Evolutionary conservation across 2,329 filamentous ascomycete species (phyloP).

Genomic region (Ascochyta clinopodiicola): DNA sequence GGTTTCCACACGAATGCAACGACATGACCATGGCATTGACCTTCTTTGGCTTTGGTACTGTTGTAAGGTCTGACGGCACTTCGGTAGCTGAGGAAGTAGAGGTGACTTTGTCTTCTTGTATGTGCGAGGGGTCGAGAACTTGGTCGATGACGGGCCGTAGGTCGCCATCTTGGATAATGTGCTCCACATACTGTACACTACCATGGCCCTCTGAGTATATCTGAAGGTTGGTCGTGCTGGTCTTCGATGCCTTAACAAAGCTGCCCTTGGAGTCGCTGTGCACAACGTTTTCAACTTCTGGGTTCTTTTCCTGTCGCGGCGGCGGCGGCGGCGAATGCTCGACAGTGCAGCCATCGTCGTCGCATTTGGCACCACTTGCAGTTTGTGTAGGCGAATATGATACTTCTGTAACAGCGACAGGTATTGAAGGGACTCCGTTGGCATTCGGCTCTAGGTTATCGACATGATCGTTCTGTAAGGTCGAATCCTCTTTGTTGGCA

Average conservation of each 20-base stretch:
- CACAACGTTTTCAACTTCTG: background rate
- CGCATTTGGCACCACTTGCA: constrained; percentile 10
- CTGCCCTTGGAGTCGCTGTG: constrained; percentile 13
- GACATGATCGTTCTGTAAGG: background rate
- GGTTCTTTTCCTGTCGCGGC: background rate
- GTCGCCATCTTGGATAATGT: constrained; percentile 75
- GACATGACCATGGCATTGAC: constrained; percentile 82
- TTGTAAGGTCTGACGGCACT: constrained; percentile 33
- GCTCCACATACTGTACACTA: constrained; percentile 78
- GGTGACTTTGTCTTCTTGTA: constrained; percentile 35
- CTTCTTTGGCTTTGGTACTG: constrained; percentile 39
- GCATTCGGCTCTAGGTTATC: background rate
- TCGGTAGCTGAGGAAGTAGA: constrained; percentile 27
- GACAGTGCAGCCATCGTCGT: constrained; percentile 21
- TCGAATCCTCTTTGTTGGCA: background rate
- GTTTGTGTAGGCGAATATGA: background rate
- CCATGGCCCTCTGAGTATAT: constrained; percentile 67
- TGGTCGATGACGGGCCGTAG: constrained; percentile 70
- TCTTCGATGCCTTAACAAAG: constrained; percentile 15
- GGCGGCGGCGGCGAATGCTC: background rate
- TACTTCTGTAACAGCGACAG: background rate
- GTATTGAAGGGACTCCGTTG: background rate
- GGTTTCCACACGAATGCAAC: constrained; percentile 95
- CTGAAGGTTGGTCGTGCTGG: constrained; percentile 44
- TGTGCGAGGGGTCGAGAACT: constrained; percentile 57